These are phyloP conservation scores for Cystobasidiaceae sp. DNA, from an alignment of 1,284 basidiomycete genomes.

Conservation along the genomic window DNA sequence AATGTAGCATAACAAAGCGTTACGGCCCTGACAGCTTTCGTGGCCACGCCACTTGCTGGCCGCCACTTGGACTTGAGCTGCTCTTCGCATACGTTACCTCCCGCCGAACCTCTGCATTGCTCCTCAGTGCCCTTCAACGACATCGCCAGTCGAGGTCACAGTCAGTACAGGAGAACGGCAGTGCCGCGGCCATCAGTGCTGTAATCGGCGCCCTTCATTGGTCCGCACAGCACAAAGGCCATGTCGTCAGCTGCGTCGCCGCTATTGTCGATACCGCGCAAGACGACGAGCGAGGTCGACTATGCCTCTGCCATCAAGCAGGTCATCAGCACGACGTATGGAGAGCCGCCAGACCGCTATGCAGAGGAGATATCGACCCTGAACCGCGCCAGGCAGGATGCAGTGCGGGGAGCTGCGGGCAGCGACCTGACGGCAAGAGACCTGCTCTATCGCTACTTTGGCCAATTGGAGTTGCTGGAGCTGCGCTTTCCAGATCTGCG, in stretches of 20 bases:
- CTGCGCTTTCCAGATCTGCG: conserved; percentile 93
- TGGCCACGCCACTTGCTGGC: too few relatives aligned
- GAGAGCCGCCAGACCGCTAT: conserved; percentile 85
- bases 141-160: too few relatives aligned
- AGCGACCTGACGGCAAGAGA: conserved; percentile 89
- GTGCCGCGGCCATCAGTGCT: too few relatives aligned
- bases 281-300: conserved; percentile 63
- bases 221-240: not conserved
- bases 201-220: too few relatives aligned
- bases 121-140: too few relatives aligned
- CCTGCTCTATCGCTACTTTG: conserved; percentile 98
- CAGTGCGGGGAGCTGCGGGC: conserved; percentile 81
- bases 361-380: conserved; percentile 73
- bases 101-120: too few relatives aligned
- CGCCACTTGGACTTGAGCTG: too few relatives aligned
- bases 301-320: conserved; percentile 81
- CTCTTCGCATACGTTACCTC: too few relatives aligned
- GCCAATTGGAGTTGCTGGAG: conserved; percentile 94
- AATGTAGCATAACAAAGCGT: too few relatives aligned
- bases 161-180: too few relatives aligned
- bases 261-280: conserved; percentile 50
- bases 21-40: too few relatives aligned
- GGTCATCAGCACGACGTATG: conserved; percentile 86
- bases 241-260: conserved; percentile 26
- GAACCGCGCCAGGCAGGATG: conserved; percentile 88